Evolutionary conservation across 2,329 filamentous ascomycete genomes (phyloP), one percentile per base, ranked within the genome.

Genomic region (Colletotrichum graminicola): DNA sequence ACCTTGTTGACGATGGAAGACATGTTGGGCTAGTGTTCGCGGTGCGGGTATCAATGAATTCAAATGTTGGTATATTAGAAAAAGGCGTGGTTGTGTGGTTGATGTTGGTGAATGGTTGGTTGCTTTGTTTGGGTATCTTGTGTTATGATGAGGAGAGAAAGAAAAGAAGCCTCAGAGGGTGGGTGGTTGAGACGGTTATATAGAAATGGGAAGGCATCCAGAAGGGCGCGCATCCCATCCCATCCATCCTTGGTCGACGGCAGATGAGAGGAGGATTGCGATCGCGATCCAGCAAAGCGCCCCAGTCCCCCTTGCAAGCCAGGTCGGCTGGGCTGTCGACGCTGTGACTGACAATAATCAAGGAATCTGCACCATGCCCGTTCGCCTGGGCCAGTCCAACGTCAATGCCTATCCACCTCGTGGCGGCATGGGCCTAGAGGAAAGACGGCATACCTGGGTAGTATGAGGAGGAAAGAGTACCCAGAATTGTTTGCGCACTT

Each of bases 1-100:
- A 89, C 84, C 81, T 89, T 89, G 84, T 89, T 86, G 77, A 89
- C 79, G 76, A 90, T 81, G 75, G 80, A 80, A 80, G 88, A 88
- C 88, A 89, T 90, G 77, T 73, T 88, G 82, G 68, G 59, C 77
- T 63, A 39, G 41, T 45, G 59, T 45, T 62, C 70, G 64, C 62
- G 61, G 59, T 66, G 62, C 73, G 67, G 66, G 61, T 76, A 70
- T 73, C 64, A 70, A 39, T 2, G 12, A 62, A 43, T 32, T 41
- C 14, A 43, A 69, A 18, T 52, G 67, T 39, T 34, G 49, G 6
- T 23, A 4, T 23, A n/a, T 54, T 36, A 32, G 26, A 43, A 54
- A 63, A 34, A 5, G 8, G n/a, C 3, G 16, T 21, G 21, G 34
- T 39, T 23, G 57, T 29, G 41, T 21, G 70, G 54, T 60, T 67